phyloP scores from a whole-genome alignment of 768 basidiomycete species.

The Leccinum uliginosum region DNA sequence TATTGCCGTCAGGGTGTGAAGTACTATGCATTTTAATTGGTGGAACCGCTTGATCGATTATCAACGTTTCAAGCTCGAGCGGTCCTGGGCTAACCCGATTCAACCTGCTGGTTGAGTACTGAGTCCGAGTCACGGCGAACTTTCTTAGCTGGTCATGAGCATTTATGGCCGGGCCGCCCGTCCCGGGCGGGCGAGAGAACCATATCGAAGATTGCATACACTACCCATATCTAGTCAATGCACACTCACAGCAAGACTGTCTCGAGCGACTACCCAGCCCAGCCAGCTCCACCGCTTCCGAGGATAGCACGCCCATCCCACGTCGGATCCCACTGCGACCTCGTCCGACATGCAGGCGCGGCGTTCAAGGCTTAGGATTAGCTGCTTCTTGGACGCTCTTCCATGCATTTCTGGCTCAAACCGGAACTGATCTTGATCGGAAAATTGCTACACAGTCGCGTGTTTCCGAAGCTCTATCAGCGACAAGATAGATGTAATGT shows the following conservation, averaged over 20 bases:
- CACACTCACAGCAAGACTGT: neutral
- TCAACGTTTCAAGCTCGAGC: neutral
- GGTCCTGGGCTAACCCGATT: neutral
- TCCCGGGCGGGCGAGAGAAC: conserved; percentile 7
- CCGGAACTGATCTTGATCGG: conserved; percentile 1
- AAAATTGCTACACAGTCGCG: neutral
- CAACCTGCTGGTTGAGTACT: neutral
- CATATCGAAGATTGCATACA: neutral
- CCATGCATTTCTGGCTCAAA: neutral
- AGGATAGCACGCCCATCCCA: neutral
- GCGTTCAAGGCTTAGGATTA: neutral
- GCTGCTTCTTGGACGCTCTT: neutral
- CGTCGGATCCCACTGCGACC: neutral
- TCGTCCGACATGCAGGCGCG: neutral
- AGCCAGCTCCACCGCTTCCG: neutral
- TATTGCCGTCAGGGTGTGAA: neutral
- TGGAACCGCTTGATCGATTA: neutral
- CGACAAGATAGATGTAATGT: neutral
- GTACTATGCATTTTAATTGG: neutral
- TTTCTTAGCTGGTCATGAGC: neutral
- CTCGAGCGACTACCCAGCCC: neutral
- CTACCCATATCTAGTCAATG: neutral
- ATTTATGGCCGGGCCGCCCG: conserved; percentile 5
- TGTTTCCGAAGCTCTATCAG: neutral
- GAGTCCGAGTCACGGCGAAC: neutral